Conservation (phyloP, 805 yeast genomes). For the Candida stauntonica region DNA sequence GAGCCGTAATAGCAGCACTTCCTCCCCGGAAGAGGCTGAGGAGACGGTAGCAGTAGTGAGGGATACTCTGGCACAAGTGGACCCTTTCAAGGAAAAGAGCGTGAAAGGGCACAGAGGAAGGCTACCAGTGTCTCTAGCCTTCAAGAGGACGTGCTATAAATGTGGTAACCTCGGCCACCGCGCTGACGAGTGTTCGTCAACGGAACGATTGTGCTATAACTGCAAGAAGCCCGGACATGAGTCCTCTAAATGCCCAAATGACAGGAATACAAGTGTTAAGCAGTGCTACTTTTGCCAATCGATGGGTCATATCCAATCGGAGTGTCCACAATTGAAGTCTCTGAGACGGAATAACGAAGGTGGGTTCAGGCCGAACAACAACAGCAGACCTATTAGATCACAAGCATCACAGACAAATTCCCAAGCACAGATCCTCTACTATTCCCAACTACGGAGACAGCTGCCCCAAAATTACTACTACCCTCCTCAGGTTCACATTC, state of each 20-base stretch:
- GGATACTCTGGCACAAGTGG: no score
- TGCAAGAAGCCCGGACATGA: conserved; percentile 31
- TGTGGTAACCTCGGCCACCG: conserved; percentile 31
- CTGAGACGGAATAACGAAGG: conserved; percentile 3
- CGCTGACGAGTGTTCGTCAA: conserved; percentile 27
- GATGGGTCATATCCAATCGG: conserved; percentile 29
- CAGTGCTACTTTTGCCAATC: conserved; percentile 29
- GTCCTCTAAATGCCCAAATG: conserved; percentile 25
- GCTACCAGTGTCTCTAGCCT: conserved; percentile 23
- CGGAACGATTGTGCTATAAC: conserved; percentile 28
- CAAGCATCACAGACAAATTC: background rate
- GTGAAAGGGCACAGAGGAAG: no score
- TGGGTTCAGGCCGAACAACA: background rate
- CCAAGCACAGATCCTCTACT: conserved; percentile 1
- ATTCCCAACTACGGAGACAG: background rate
- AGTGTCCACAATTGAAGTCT: conserved; percentile 20
- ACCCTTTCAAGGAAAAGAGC: no score
- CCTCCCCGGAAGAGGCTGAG: no score
- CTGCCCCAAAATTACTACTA: background rate
- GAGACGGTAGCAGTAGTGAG: no score
- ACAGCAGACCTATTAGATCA: background rate
- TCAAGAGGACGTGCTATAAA: conserved; percentile 28
- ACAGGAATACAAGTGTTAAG: conserved; percentile 18
- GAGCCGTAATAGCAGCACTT: no score
- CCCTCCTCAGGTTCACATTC: background rate